Base-by-base conservation (phyloP, 2,329 filamentous ascomycete species). In the Aschersonia sp. region DNA sequence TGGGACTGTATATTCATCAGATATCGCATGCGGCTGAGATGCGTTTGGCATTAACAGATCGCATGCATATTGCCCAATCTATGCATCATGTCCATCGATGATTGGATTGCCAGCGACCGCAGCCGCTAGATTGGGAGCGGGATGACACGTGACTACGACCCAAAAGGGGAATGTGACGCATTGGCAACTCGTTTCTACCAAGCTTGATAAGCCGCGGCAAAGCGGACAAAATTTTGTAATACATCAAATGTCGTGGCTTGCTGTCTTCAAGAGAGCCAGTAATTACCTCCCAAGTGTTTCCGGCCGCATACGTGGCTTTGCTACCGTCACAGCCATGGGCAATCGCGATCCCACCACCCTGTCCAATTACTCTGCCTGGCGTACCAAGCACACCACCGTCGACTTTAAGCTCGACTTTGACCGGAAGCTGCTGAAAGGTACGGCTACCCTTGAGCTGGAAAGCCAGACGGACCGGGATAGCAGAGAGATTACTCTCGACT, bases 341-440 rank as follows among this genome's bases (percentile, higher is more conserved):
- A 58, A 55, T 46, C 78, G 86, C 59, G 90, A 97, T 67, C 88
- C 88, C 47, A 94, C 88, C 64, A 96, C 92, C 30, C 69, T 92
- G 50, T 85, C 86, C 61, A 97, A 97, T 70, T 96, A 96, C 67
- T 81, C 86, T 64, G 81, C 83, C 48, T 96, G 87, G 81, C 73
- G 78, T 51, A 95, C 87, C 14, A 81, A 76, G 61, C 88, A 96
- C 68, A 92, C 87, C 22, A 82, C 78, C 22, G 85, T 86, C 49
- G 80, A 85, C 63, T 79, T 96, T 59, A 79, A 80, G 55, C 81
- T 97, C 56, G 81, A 94, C 58, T 98, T 97, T 63, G 77, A 84
- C 51, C 73, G 79, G 60, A 85, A 87, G 70, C 74, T 77, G 47
- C 74, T 97, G 53, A 76, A 75, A 51, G 92, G 92, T 30, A 82